phyloP scores from a whole-genome alignment of 2,329 filamentous ascomycete species.

The Fusarium sp. region DNA sequence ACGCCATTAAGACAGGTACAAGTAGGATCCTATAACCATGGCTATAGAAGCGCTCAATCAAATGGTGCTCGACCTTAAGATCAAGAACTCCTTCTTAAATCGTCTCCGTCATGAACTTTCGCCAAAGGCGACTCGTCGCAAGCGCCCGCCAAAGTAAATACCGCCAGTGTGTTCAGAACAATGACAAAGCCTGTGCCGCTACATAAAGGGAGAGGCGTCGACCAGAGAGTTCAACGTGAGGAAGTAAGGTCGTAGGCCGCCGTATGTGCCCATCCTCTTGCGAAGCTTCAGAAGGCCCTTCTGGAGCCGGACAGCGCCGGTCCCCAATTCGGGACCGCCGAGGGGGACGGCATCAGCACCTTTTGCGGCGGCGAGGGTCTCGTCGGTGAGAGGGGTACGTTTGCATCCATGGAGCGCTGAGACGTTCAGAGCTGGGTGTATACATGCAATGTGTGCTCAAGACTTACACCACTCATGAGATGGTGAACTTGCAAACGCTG shows the following conservation, averaged over 20 bases:
- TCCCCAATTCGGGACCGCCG: constrained; percentile 96
- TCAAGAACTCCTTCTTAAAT: constrained; percentile 88
- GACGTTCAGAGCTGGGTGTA: not conserved
- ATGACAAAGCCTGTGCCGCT: constrained; percentile 91
- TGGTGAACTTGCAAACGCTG: constrained; percentile 81
- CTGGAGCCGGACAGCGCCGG: constrained; percentile 86
- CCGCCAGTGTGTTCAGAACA: constrained; percentile 90
- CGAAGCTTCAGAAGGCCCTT: constrained; percentile 90
- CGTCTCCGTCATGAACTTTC: constrained; percentile 84
- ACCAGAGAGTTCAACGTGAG: constrained; percentile 90
- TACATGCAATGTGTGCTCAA: not conserved
- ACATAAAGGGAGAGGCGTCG: constrained; percentile 80
- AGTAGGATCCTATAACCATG: constrained; percentile 93
- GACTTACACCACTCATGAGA: constrained; percentile 85
- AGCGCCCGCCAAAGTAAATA: constrained; percentile 95
- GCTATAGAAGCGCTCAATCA: constrained; percentile 98
- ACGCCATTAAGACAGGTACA: constrained; percentile 85
- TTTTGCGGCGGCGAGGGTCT: constrained; percentile 84
- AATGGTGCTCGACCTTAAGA: constrained; percentile 83
- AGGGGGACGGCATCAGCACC: constrained; percentile 89
- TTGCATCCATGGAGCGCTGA: constrained; percentile 87
- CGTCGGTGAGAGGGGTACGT: constrained; percentile 80
- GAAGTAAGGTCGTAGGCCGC: constrained; percentile 95
- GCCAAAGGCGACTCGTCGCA: constrained; percentile 68
- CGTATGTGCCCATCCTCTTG: constrained; percentile 93